Evolutionary conservation across 1,139 yeast species (phyloP).

Genomic region (Magnusiomyces magnusii): DNA sequence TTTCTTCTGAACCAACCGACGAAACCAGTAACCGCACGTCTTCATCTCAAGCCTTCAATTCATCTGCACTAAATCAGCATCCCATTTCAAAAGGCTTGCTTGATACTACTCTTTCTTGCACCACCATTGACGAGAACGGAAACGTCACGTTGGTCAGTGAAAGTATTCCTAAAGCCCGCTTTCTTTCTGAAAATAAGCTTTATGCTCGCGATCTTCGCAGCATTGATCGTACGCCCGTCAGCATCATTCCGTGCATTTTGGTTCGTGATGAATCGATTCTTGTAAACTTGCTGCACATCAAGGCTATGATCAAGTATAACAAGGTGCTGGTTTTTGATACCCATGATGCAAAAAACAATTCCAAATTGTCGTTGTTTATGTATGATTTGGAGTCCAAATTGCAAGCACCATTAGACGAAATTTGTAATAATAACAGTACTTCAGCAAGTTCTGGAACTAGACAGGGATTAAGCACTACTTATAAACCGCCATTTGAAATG

Average conservation of each 20-base stretch:
- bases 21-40: too few relatives aligned
- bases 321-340: constrained; percentile 74
- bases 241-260: constrained; percentile 78
- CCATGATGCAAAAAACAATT: constrained; percentile 44
- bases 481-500: constrained; percentile 55
- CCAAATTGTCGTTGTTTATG: constrained; percentile 63
- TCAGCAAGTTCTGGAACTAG: constrained; percentile 9
- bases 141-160: constrained; percentile 62
- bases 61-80: neutral
- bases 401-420: constrained; percentile 29
- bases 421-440: neutral
- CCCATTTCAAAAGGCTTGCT: neutral
- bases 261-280: constrained; percentile 71
- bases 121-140: constrained; percentile 69
- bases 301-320: constrained; percentile 74
- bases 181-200: constrained; percentile 62
- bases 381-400: constrained; percentile 77
- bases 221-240: constrained; percentile 77
- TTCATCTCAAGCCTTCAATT: too few relatives aligned
- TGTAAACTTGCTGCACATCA: constrained; percentile 72
- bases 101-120: constrained; percentile 41
- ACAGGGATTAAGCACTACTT: neutral
- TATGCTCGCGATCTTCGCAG: constrained; percentile 77
- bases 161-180: constrained; percentile 61
- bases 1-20: neutral